phyloP scores from a whole-genome alignment of 164 flowering plant genomes.

The Tinospora cordifolia region DNA sequence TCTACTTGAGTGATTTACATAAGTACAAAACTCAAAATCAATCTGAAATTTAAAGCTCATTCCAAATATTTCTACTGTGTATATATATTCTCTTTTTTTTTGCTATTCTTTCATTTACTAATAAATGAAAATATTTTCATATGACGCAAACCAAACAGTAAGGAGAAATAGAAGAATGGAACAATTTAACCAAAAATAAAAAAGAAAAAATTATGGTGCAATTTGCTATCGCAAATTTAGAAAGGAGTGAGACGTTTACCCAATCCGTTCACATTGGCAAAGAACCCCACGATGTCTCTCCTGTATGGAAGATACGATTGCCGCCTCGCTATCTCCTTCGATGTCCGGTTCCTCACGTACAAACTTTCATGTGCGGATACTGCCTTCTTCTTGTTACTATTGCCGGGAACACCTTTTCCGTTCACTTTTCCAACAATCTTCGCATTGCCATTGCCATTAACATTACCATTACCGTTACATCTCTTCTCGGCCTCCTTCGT shows the following conservation, averaged over 20 bases:
- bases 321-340: conserved; percentile 31
- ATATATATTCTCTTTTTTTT: background rate
- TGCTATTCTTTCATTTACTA: background rate
- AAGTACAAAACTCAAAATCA: too few relatives aligned
- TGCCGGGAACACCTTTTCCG: background rate
- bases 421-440: background rate
- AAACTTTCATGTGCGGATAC: conserved; percentile 25
- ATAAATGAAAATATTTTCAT: too few relatives aligned
- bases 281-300: conserved; percentile 44
- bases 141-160: background rate
- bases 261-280: conserved; percentile 44
- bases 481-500: background rate
- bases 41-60: background rate
- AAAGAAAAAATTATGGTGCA: background rate
- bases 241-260: conserved; percentile 36
- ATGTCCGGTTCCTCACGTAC: conserved; percentile 24
- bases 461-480: background rate
- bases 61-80: background rate
- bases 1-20: too few relatives aligned
- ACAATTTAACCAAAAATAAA: background rate
- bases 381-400: too few relatives aligned
- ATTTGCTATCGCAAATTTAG: background rate
- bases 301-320: conserved; percentile 41
- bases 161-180: background rate
- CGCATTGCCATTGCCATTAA: background rate